Conservation (phyloP, 441 rosid species). For the Arabidopsis lyrata region DNA sequence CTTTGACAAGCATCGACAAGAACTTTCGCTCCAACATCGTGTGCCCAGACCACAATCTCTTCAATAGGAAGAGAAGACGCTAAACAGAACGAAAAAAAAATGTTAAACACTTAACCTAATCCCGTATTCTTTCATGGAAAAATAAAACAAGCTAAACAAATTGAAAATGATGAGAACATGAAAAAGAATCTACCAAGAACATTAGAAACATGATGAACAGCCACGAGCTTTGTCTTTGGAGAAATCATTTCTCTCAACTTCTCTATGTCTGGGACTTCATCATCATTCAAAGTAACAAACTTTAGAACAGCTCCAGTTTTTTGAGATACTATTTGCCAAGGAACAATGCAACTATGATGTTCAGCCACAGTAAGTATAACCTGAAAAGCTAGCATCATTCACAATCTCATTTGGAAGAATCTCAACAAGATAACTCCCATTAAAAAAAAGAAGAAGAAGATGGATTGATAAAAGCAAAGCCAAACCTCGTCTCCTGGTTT, state of each 20-base stretch:
- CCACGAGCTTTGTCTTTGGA: conserved; percentile 74
- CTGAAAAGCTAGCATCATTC: conserved; percentile 55
- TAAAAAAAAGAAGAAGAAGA: background rate
- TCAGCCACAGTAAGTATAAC: conserved; percentile 79
- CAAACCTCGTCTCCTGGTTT: conserved; percentile 83
- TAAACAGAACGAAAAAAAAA: conserved; percentile 26
- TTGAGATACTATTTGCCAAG: conserved; percentile 90
- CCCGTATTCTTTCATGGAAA: background rate
- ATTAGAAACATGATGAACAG: conserved; percentile 86
- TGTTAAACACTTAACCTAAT: background rate
- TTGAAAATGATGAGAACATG: conserved; percentile 9
- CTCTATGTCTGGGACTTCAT: conserved; percentile 70
- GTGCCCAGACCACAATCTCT: conserved; percentile 80
- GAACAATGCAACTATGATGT: conserved; percentile 93
- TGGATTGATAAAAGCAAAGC: conserved; percentile 18
- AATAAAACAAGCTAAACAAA: background rate
- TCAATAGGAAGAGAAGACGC: conserved; percentile 86
- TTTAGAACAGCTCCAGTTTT: conserved; percentile 80
- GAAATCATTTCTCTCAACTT: conserved; percentile 66
- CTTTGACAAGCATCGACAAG: conserved; percentile 99
- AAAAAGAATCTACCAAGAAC: conserved; percentile 64
- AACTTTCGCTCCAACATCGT: conserved; percentile 78
- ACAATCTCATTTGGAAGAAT: conserved; percentile 3
- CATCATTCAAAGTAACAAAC: conserved; percentile 63
- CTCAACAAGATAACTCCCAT: too few species aligned